Conservation (phyloP, 1,139 yeast species). For the Yamadazyma blattariae region DNA sequence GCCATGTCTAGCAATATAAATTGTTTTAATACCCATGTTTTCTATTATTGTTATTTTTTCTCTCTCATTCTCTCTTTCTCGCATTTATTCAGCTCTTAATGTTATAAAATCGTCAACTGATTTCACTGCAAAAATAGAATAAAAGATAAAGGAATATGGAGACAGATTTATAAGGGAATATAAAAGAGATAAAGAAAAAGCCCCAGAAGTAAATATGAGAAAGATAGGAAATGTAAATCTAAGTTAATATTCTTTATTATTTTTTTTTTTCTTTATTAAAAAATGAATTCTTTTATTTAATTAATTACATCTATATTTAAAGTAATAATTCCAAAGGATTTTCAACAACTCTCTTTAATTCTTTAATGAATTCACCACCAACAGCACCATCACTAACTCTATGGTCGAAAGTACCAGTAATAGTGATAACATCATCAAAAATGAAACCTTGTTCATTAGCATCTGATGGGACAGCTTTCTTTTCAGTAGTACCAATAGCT, state of each 20-base stretch:
- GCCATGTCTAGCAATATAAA: conserved; percentile 68
- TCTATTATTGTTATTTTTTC: not conserved
- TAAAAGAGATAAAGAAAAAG: too few relatives aligned
- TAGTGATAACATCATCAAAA: conserved; percentile 85
- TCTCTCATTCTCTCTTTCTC: too few relatives aligned
- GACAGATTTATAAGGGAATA: too few relatives aligned
- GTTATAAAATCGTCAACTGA: too few relatives aligned
- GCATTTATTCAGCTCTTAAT: too few relatives aligned
- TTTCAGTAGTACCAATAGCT: conserved; percentile 91
- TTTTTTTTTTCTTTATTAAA: too few relatives aligned
- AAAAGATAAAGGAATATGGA: too few relatives aligned
- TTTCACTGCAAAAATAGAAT: too few relatives aligned
- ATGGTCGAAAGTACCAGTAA: conserved; percentile 98
- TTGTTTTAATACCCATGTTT: conserved; percentile 41
- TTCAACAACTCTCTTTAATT: conserved; percentile 85
- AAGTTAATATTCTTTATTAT: too few relatives aligned
- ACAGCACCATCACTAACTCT: conserved; percentile 96
- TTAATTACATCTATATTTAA: conserved; percentile 28
- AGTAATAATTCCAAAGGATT: conserved; percentile 93
- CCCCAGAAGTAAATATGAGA: too few relatives aligned
- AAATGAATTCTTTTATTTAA: too few relatives aligned
- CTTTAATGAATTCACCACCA: conserved; percentile 96
- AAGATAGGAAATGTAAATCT: too few relatives aligned
- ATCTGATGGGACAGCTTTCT: conserved; percentile 90
- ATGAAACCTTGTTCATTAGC: conserved; percentile 89